A percentile compares a stretch with the other conserved stretches of the same genome.
Evolutionary conservation across 176 grass and related monocot genomes (phyloP).

Genomic region (Alloteropsis semialata): DNA sequence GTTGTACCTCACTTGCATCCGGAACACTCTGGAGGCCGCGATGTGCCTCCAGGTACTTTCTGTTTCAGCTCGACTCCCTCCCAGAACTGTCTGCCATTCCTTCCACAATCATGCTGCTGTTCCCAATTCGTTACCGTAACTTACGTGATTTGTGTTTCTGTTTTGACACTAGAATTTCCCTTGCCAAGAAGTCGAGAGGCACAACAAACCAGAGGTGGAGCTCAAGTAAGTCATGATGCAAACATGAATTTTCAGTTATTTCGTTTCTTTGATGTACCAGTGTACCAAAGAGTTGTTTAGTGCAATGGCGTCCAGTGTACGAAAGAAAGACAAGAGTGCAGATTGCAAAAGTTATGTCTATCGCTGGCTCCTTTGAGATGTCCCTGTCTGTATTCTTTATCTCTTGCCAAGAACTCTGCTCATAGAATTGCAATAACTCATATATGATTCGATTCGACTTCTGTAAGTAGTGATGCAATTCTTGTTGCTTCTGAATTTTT

Average conservation of each 20-base stretch:
- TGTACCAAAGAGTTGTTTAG: not conserved
- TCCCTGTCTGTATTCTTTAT: not conserved
- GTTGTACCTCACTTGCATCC: slow-evolving; percentile 88
- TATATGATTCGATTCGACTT: not conserved
- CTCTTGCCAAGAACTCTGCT: not conserved
- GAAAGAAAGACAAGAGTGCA: not conserved
- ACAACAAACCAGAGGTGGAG: slow-evolving; percentile 96
- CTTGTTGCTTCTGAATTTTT: not conserved
- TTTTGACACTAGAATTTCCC: slow-evolving; percentile 74
- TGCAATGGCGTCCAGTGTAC: not conserved
- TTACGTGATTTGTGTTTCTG: not conserved
- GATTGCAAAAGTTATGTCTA: no score
- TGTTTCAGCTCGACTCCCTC: not conserved
- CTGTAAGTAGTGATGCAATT: not conserved
- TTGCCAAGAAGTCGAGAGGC: slow-evolving; percentile 97
- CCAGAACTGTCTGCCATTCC: not conserved
- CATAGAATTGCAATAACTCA: not conserved
- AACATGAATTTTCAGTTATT: not conserved
- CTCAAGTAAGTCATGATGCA: slow-evolving; percentile 65
- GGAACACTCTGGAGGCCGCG: slow-evolving; percentile 90
- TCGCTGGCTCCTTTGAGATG: no score
- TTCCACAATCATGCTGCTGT: not conserved
- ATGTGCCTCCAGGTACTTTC: slow-evolving; percentile 91
- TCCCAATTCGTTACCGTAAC: not conserved
- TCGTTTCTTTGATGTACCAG: not conserved